Evolutionary conservation across 495 filamentous ascomycete species (phyloP).

Genomic region (Bacidia rubella): DNA sequence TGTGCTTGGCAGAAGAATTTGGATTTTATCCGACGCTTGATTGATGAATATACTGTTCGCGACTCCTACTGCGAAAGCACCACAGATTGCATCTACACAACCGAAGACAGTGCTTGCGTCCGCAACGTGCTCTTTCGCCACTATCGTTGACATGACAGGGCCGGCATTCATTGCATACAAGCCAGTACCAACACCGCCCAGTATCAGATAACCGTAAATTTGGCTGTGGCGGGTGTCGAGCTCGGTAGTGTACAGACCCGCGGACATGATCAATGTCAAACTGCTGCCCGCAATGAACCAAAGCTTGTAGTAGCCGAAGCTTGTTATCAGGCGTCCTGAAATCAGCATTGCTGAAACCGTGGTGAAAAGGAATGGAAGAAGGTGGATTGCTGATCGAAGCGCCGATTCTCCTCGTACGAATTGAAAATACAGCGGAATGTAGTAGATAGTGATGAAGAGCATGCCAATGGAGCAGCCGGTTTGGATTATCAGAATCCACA

Average conservation of each 20-base stretch:
- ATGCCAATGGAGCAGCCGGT: slow-evolving; percentile 31
- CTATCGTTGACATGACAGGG: not conserved
- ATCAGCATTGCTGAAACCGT: slow-evolving; percentile 32
- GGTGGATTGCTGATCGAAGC: slow-evolving; percentile 35
- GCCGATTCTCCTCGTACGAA: slow-evolving; percentile 32
- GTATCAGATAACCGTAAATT: too few relatives aligned
- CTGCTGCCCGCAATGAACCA: slow-evolving; percentile 30
- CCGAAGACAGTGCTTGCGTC: not conserved
- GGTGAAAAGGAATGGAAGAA: slow-evolving; percentile 44
- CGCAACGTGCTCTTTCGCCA: not conserved
- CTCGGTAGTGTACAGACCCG: too few relatives aligned
- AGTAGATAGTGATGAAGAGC: slow-evolving; percentile 7
- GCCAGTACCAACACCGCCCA: not conserved
- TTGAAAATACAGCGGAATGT: slow-evolving; percentile 4
- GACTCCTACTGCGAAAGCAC: slow-evolving; percentile 31
- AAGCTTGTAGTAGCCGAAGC: slow-evolving; percentile 40
- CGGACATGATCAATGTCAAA: too few relatives aligned
- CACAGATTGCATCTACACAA: too few relatives aligned
- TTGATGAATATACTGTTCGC: too few relatives aligned
- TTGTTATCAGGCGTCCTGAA: slow-evolving; percentile 37
- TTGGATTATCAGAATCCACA: slow-evolving; percentile 28
- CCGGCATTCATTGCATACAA: not conserved
- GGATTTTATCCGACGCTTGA: too few relatives aligned
- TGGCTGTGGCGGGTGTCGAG: too few relatives aligned
- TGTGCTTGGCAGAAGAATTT: too few relatives aligned